A percentile compares a stretch with the other conserved stretches of the same genome.
phyloP scores from a whole-genome alignment of 2,329 filamentous ascomycete genomes.

The Aspergillus sp. region DNA sequence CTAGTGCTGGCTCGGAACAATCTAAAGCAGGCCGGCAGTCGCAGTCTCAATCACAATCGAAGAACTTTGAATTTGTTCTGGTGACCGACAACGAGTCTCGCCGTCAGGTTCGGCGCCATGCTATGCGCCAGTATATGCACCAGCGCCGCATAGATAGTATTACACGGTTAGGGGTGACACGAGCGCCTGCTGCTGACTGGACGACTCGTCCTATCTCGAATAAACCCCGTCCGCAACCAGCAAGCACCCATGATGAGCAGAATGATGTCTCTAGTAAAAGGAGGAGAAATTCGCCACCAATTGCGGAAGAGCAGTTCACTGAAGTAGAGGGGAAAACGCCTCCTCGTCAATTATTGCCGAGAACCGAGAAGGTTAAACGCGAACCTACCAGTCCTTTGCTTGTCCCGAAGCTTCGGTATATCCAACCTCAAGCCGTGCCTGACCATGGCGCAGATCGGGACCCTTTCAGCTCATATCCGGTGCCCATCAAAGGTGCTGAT shows the following conservation, averaged over 20 bases:
- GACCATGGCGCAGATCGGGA: constrained; percentile 21
- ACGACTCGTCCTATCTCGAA: constrained; percentile 12
- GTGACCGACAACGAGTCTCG: constrained; percentile 33
- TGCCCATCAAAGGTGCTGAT: constrained; percentile 24
- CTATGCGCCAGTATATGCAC: constrained; percentile 37
- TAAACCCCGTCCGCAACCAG: constrained; percentile 5
- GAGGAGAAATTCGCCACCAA: constrained; percentile 6
- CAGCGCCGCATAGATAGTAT: constrained; percentile 34
- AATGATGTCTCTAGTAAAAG: constrained; percentile 5
- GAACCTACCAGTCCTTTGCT: constrained; percentile 12
- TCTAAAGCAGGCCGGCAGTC: constrained; percentile 6
- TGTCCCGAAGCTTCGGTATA: constrained; percentile 1
- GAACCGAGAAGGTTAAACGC: constrained; percentile 13
- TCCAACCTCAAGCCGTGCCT: constrained; percentile 17
- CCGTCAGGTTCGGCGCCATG: constrained; percentile 35
- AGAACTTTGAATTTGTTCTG: constrained; percentile 34
- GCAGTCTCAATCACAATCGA: constrained; percentile 16
- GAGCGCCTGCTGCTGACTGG: constrained; percentile 27
- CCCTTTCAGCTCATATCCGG: constrained; percentile 30
- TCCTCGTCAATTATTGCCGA: constrained; percentile 10
- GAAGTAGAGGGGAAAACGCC: constrained; percentile 7
- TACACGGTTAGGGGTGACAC: constrained; percentile 30
- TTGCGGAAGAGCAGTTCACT: constrained; percentile 8
- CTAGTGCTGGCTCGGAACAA: background rate
- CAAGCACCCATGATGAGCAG: constrained; percentile 11